Base-by-base conservation (phyloP, 306 rosid species). In the Sechiopsis laciniata region DNA sequence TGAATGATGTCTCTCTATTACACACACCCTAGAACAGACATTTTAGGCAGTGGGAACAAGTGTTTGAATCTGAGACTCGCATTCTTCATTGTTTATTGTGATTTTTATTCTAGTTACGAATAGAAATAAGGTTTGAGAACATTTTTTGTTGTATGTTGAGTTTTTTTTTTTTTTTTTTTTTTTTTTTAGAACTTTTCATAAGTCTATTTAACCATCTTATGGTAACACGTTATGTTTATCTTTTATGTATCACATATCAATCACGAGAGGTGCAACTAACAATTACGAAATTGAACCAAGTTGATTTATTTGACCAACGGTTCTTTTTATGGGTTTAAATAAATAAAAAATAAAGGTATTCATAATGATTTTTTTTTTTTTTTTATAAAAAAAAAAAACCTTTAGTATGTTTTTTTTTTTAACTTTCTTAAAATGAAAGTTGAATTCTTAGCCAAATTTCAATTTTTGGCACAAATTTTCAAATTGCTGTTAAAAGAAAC, bases 11-110 rank as follows among this genome's bases (percentile, higher is more conserved):
- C 14, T 19, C 29, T 19, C 57, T 61, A 5, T 14, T 40, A 2
- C 40, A 59, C 65, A 29, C 67, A 29, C 0, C 24, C 45, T 8
- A 7, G 67, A 42, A 19, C 60, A 29, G 4, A 14, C 67, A 14
- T 7, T 61, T 62, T 62, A 62, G 50, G 48, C 66, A 29, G 37
- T 32, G 50, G 61, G 61, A 56, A 55, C 59, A 55, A 55, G 29
- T 56, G 61, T 56, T 55, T 19, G 26, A 61, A 20, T 56, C 20
- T 19, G 26, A 61, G 48, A 42, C 46, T 19, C 5, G 9, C 21
- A 61, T 29, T 14, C 20, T 26, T 61, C 32, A 56, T 8, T 55
- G 11, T 55, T 55, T 55, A 24, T 62, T 62, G 45, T 32, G 35
- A 29, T 32, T 32, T 16, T 62, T 32, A 12, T 61, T 29, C 45